A percentile compares a stretch with the other conserved stretches of the same genome.
phyloP scores from a whole-genome alignment of 208 protist species.

The Leptomonas seymouri region DNA sequence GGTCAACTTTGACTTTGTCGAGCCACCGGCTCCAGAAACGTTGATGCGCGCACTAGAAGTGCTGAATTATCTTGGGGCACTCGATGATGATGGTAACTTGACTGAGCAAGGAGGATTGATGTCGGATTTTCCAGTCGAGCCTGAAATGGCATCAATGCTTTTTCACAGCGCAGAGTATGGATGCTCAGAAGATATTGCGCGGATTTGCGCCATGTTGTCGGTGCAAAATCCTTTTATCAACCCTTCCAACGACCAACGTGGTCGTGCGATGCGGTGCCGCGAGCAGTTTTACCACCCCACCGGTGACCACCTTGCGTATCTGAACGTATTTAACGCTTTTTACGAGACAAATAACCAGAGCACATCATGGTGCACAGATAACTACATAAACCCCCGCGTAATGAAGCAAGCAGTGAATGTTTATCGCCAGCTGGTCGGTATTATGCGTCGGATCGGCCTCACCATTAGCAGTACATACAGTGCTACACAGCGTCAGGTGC shows the following conservation, averaged over 20 bases:
- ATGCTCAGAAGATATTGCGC: conserved; percentile 97
- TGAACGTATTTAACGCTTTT: conserved; percentile 93
- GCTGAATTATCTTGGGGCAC: conserved; percentile 95
- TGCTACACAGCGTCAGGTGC: conserved; percentile 18
- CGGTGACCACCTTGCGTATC: conserved; percentile 97
- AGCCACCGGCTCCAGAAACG: conserved; percentile 96
- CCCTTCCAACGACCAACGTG: conserved; percentile 76
- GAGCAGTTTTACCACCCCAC: conserved; percentile 97
- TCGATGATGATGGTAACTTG: conserved; percentile 98
- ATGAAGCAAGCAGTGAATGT: conserved; percentile 96
- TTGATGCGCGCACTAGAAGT: conserved; percentile 95
- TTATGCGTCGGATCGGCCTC: conserved; percentile 85
- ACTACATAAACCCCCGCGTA: conserved; percentile 97
- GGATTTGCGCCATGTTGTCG: conserved; percentile 97
- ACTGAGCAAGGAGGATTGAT: conserved; percentile 95
- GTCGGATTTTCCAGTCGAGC: conserved; percentile 98
- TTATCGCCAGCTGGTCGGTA: conserved; percentile 92
- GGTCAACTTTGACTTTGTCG: conserved; percentile 98
- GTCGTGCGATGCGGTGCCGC: conserved; percentile 60
- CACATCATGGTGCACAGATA: conserved; percentile 96
- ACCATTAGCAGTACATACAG: conserved; percentile 70
- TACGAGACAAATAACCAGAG: conserved; percentile 67
- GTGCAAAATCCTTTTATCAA: conserved; percentile 84
- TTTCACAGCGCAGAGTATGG: conserved; percentile 94
- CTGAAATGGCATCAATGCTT: conserved; percentile 97